Evolutionary conservation across 208 protist genomes (phyloP), one percentile per base, ranked within the genome.

Genomic region (Entamoeba dispar): DNA sequence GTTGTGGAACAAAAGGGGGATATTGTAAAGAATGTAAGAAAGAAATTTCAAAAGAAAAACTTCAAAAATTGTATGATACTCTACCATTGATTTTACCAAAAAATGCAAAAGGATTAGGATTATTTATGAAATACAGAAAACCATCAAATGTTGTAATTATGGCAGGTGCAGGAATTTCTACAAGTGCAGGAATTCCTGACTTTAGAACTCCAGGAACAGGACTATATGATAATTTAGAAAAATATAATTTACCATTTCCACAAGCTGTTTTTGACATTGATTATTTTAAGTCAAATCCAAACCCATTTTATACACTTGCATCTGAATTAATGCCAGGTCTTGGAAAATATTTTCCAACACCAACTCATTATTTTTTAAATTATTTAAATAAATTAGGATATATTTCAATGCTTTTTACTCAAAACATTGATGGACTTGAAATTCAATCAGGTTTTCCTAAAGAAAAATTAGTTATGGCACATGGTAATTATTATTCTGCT

Each of bases 401-500:
- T 17, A 51, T 96, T 5, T 50, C 19, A 17, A 91, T 93, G 14
- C 27, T 93, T 38, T 95, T 94, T 49, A 96, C 95, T 31, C 95
- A 96, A 92, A 96, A 96, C 77, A 94, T 96, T 49, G 95, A 96
- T 92, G 55, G 61, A 6, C 69, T 96, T 17, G 95, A 96, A 92
- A 92, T 34, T 14, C n/a, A 51, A 7, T 93, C 94, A n/a, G 92
- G 93, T 49, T n/a, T 95, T 19, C 49, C 73, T 34, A 19, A 27
- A 61, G 49, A 94, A 5, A 47, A 69, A 43, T 50, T 95, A 31
- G 22, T 95, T 50, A 34, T 94, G 43, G 47, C 47, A n/a, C 95
- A 95, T 57, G 95, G 95, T 4, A 43, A 43, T 91, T 94, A 95
- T 51, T 27, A 31, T 34, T 50, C 94, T 5, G 31, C 4, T 50